A percentile compares a stretch with the other conserved stretches of the same genome.
These are phyloP conservation scores for Vickermania spadyakhi DNA, from an alignment of 208 protist genomes.

Conservation along the genomic window DNA sequence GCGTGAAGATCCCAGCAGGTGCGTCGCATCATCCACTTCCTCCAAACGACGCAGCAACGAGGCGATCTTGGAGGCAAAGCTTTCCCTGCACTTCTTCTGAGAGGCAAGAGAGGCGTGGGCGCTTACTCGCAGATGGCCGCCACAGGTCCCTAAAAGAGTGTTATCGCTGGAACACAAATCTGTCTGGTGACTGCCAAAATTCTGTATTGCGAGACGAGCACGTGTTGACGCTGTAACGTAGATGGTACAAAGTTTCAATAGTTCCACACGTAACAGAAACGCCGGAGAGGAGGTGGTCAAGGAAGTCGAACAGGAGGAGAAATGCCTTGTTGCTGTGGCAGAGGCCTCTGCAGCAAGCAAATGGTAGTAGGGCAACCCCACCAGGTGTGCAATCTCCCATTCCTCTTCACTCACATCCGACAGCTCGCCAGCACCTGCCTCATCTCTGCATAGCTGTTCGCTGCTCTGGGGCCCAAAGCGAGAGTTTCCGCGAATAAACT, in stretches of 20 bases:
- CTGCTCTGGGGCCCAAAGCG: neutral
- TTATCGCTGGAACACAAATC: neutral
- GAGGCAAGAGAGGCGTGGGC: neutral
- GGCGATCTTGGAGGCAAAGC: neutral
- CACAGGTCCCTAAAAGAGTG: neutral
- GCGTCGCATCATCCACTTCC: neutral
- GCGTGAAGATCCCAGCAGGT: neutral
- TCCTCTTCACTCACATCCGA: neutral
- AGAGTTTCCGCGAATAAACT: no score
- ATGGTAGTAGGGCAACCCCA: constrained; percentile 53
- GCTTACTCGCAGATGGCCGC: neutral
- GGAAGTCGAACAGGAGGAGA: neutral
- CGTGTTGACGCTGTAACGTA: constrained; percentile 20
- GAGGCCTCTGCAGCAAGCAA: constrained; percentile 30
- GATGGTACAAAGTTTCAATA: constrained; percentile 44
- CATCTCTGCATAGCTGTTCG: neutral
- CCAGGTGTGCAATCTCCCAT: constrained; percentile 26
- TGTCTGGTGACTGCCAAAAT: no score
- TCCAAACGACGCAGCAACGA: neutral
- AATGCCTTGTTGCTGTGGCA: neutral
- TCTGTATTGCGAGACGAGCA: neutral
- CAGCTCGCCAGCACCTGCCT: neutral
- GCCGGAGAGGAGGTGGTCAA: neutral
- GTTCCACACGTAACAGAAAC: constrained; percentile 14
- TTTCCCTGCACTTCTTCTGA: neutral